Percentiles rank a stretch among this genome's conserved stretches.
Evolutionary conservation across 176 grass and related monocot genomes (phyloP).

Genomic region (Zoysia japonica): DNA sequence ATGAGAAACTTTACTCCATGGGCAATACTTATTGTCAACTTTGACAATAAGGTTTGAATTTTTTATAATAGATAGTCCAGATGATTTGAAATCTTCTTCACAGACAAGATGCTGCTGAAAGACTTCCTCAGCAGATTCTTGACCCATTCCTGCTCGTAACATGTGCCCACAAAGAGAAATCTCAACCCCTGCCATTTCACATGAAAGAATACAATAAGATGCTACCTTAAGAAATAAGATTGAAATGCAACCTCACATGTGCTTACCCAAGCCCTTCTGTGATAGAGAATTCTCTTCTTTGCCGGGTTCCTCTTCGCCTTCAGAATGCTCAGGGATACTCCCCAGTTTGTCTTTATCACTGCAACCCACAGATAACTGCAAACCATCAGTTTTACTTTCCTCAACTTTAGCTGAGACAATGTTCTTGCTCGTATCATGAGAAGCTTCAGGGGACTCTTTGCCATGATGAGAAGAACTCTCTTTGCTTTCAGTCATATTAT

Average conservation of each 20-base stretch:
- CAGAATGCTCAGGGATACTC: conserved; percentile 53
- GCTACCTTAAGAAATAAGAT: conserved; percentile 27
- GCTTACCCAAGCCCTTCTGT: conserved; percentile 65
- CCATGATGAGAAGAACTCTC: conserved; percentile 2
- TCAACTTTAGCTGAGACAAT: conserved; percentile 33
- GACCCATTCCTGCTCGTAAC: conserved; percentile 72
- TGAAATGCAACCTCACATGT: conserved; percentile 26
- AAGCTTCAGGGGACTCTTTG: conserved; percentile 36
- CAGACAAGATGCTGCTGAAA: conserved; percentile 75
- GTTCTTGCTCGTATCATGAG: conserved; percentile 26
- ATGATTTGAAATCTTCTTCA: conserved; percentile 73
- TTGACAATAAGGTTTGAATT: conserved; percentile 84
- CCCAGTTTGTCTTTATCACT: conserved; percentile 58
- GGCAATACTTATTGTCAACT: conserved; percentile 74
- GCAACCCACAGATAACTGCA: conserved; percentile 40
- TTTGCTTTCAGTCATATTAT: conserved; percentile 25
- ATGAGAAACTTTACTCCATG: conserved; percentile 80
- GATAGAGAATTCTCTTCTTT: conserved; percentile 48
- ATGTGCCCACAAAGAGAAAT: conserved; percentile 93
- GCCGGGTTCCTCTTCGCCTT: conserved; percentile 57
- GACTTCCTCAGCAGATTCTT: conserved; percentile 67
- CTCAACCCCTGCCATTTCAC: conserved; percentile 63
- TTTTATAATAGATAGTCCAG: conserved; percentile 80
- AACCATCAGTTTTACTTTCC: conserved; percentile 22
- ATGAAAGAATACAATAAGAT: conserved; percentile 46